Base-by-base conservation (phyloP, 257 asterid species). In the Penstemon newberryi region DNA sequence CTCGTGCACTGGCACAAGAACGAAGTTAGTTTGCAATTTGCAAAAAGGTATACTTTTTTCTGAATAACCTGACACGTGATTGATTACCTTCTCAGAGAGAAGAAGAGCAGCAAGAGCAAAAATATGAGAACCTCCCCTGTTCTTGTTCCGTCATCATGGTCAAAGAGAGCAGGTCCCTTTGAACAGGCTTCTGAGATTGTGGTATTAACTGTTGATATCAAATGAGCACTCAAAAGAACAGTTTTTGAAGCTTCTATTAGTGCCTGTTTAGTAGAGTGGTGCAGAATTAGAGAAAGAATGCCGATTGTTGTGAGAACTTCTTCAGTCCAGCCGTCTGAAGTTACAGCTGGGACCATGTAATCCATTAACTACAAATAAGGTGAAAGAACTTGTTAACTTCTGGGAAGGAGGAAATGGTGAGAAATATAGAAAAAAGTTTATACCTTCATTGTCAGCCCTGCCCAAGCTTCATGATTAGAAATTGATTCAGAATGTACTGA, bases 241-340 rank as follows among this genome's bases (percentile, higher is more conserved):
- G 82, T 70, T 80, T 84, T 90, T 56, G 97, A 85, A 82, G 97
- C 89, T 80, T 88, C 96, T 47, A 72, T 76, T 65, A 93, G 68
- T 62, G 77, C 85, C 60, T 82, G 84, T 65, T 77, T 77, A 25
- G 83, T 84, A 3, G 97, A 93, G 80, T 86, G 96, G 80, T 90
- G 79, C 81, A 93, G 83, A 69, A 88, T 88, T 80, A 90, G 75
- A 55, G 86, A 80, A 60, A 93, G 80, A 73, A 70, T 81, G 62
- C 84, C 89, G 65, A 84, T 53, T 50, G 82, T 73, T 50, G 83
- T 51, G 68, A 84, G 80, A 81, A 76, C 86, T 75, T 85, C 92
- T 63, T 79, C 82, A 3, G 80, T 72, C 94, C 95, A 84, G 67
- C 84, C 81, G 59, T 86, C 85, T 67, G 85, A 78, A 73, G 78